Evolutionary conservation across 257 asterid species (phyloP).

Genomic region (Solanum medicagineum): DNA sequence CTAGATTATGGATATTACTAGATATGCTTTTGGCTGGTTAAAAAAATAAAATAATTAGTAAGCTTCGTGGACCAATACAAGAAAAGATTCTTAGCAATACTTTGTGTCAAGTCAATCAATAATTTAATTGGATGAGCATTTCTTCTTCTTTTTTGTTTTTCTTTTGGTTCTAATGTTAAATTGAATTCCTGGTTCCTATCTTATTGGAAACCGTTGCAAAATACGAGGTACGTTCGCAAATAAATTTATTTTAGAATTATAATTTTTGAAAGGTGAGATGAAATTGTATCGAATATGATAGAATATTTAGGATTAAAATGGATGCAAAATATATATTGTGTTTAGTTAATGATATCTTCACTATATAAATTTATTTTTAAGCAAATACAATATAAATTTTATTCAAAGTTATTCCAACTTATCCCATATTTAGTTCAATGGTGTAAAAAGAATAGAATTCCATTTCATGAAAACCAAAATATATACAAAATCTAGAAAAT

Average conservation of each 20-base stretch:
- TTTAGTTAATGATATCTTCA: not conserved
- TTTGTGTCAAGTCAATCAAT: not conserved
- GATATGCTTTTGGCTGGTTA: not conserved
- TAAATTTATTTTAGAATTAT: not conserved
- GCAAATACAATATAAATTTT: not conserved
- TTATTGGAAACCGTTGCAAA: not conserved
- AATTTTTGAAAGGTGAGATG: not conserved
- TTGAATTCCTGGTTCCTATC: too few species aligned
- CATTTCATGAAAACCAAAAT: not conserved
- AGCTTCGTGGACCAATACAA: not conserved
- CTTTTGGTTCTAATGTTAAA: too few species aligned
- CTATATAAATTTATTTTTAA: not conserved
- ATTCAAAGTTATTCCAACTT: not conserved
- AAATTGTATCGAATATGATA: not conserved
- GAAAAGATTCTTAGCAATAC: not conserved
- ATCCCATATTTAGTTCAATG: too few species aligned
- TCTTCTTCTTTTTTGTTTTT: too few species aligned
- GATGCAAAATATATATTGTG: not conserved
- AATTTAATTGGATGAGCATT: not conserved
- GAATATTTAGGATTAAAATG: not conserved
- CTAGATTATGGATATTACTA: not conserved
- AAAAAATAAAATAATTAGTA: not conserved
- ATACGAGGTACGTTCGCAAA: not conserved
- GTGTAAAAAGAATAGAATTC: not conserved
- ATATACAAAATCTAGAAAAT: not conserved